A percentile compares a stretch with the other conserved stretches of the same genome.
phyloP scores from a whole-genome alignment of 169 alveolate genomes.

The Plasmodium sp. region DNA sequence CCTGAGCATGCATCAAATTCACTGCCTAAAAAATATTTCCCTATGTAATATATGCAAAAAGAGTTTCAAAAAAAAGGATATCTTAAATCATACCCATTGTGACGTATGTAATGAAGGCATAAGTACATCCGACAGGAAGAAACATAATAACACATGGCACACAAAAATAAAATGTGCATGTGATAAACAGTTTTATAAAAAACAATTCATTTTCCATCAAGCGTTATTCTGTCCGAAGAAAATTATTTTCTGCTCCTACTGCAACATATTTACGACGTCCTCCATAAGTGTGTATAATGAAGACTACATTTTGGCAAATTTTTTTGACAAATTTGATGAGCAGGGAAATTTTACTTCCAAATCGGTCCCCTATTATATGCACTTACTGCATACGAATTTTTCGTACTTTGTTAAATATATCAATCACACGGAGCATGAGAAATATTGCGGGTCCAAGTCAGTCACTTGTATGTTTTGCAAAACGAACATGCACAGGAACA shows the following conservation, averaged over 20 bases:
- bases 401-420: constrained; percentile 33
- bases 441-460: constrained; percentile 61
- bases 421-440: constrained; percentile 53
- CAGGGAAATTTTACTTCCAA: not conserved
- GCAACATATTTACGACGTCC: constrained; percentile 34
- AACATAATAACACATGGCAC: constrained; percentile 50
- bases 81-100: constrained; percentile 48
- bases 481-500: constrained; percentile 25
- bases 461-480: constrained; percentile 25
- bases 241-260: constrained; percentile 34
- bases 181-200: constrained; percentile 34
- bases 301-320: constrained; percentile 42
- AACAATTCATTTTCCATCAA: constrained; percentile 67
- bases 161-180: constrained; percentile 58
- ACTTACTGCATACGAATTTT: constrained; percentile 22
- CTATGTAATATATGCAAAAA: constrained; percentile 53
- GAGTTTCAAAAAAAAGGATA: constrained; percentile 14
- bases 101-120: constrained; percentile 59
- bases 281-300: constrained; percentile 24
- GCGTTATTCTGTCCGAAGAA: constrained; percentile 60
- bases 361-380: constrained; percentile 17
- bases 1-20: constrained; percentile 44
- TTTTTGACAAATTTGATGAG: constrained; percentile 34
- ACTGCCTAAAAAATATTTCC: constrained; percentile 42
- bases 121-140: not conserved